These are phyloP conservation scores for Millerozyma acaciae DNA, from an alignment of 805 yeast genomes.

Conservation along the genomic window DNA sequence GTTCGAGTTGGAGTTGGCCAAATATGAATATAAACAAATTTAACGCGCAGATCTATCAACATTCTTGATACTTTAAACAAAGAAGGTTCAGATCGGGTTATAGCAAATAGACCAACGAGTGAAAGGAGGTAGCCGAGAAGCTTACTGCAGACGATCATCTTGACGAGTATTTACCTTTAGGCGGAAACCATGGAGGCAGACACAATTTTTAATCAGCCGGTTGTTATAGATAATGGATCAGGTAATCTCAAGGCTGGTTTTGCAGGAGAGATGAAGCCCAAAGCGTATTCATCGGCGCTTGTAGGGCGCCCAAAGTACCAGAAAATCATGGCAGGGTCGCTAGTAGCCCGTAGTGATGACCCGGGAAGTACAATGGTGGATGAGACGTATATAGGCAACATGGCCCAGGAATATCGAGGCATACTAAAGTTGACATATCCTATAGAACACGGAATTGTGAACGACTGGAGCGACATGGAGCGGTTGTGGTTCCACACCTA, in stretches of 20 bases:
- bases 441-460: constrained; percentile 91
- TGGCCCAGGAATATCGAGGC: constrained; percentile 76
- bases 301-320: constrained; percentile 83
- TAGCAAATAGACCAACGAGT: too few relatives aligned
- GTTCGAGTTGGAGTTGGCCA: too few relatives aligned
- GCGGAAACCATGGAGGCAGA: constrained; percentile 9
- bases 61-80: too few relatives aligned
- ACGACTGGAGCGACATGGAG: constrained; percentile 99
- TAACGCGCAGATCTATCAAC: background rate
- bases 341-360: constrained; percentile 11
- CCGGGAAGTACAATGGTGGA: constrained; percentile 46
- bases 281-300: constrained; percentile 55
- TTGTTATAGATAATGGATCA: constrained; percentile 61
- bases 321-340: constrained; percentile 65
- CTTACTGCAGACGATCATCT: background rate
- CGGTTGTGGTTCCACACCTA: constrained; percentile 70
- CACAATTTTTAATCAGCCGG: constrained; percentile 41
- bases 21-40: background rate
- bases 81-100: too few relatives aligned
- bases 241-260: constrained; percentile 85
- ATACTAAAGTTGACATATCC: constrained; percentile 71
- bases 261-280: constrained; percentile 87
- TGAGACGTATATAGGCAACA: constrained; percentile 69
- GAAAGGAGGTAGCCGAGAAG: too few relatives aligned
- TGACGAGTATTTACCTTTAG: background rate